Base-by-base conservation (phyloP, 73 alveolate species). In the Stentor coeruleus region DNA sequence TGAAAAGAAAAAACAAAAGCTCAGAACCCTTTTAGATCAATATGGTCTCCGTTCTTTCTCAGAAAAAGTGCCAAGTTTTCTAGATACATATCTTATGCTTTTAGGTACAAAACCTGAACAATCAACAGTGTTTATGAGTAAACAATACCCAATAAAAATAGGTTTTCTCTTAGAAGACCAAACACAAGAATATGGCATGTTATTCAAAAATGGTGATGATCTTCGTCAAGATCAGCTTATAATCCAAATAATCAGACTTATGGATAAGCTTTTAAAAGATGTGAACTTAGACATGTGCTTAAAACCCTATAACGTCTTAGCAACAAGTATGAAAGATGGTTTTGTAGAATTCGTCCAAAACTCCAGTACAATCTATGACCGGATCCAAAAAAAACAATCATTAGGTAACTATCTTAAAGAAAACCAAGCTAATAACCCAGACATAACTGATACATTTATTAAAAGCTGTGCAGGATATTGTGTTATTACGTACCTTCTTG, bases 171-270 rank as follows among this genome's bases (percentile, higher is more conserved):
- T 85, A 40, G 82, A 58, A 20, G 60, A 82, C 39, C 87, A 41
- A 39, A 38, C 76, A 59, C 82, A 38, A 59, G 66, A 57, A 58
- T 85, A 89, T 35, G 80, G 40, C n/a, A 26, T 97, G 74, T 95
- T 97, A 90, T 97, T 90, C 77, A 97, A 97, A 89, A 93, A 94
- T 79, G 99, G 99, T 39, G 99, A 97, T 86, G 99, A 97, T 85
- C 92, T 97, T 84, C 92, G 99, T 77, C 94, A 97, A 85, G 99
- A 97, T 93, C 95, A 97, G 88, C 88, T 97, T 37, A 94, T 97
- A 14, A 90, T 97, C 81, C 93, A 97, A 87, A 94, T 95, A 82
- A 92, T 97, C 55, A 87, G 86, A 76, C 87, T 94, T 80, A 97
- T 97, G 99, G 99, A 97, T 84, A 87, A 87, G 66, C 81, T 97